phyloP scores from a whole-genome alignment of 1,139 yeast species.

The Pichia sp. region DNA sequence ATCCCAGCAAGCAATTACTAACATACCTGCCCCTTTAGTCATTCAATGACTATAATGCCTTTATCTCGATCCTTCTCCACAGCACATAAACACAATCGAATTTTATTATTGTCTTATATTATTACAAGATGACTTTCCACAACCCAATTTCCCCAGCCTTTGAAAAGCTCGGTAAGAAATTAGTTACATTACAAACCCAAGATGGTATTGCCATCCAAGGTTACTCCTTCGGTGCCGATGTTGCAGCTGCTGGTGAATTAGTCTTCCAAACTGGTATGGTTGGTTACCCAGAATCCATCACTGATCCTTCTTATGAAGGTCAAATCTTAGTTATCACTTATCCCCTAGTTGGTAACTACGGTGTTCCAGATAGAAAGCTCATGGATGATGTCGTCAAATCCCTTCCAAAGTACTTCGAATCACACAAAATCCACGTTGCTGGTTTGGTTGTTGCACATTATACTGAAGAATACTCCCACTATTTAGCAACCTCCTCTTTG shows the following conservation, averaged over 20 bases:
- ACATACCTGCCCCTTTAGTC: too few species aligned
- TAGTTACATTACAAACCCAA: constrained; percentile 86
- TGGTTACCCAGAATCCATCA: constrained; percentile 97
- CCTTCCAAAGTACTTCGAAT: constrained; percentile 90
- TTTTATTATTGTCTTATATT: neutral
- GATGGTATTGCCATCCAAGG: constrained; percentile 91
- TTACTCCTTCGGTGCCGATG: constrained; percentile 95
- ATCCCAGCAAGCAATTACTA: too few species aligned
- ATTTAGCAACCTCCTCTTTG: constrained; percentile 83
- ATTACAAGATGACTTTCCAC: constrained; percentile 11
- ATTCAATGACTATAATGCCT: too few species aligned
- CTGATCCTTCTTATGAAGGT: constrained; percentile 98
- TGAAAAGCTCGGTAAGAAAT: constrained; percentile 20
- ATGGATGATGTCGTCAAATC: constrained; percentile 68
- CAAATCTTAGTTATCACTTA: constrained; percentile 95
- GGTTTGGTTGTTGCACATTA: constrained; percentile 97
- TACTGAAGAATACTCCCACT: constrained; percentile 94
- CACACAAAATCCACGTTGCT: constrained; percentile 86
- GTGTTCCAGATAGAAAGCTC: constrained; percentile 87
- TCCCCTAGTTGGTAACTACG: constrained; percentile 97
- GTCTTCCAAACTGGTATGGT: constrained; percentile 99
- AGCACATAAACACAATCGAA: neutral
- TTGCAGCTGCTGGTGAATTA: constrained; percentile 89
- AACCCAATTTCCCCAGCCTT: constrained; percentile 19
- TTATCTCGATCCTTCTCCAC: too few species aligned